Percentiles rank a stretch among this genome's conserved stretches.
phyloP scores from a whole-genome alignment of 2,329 filamentous ascomycete species.

The Hypocrella siamensis region DNA sequence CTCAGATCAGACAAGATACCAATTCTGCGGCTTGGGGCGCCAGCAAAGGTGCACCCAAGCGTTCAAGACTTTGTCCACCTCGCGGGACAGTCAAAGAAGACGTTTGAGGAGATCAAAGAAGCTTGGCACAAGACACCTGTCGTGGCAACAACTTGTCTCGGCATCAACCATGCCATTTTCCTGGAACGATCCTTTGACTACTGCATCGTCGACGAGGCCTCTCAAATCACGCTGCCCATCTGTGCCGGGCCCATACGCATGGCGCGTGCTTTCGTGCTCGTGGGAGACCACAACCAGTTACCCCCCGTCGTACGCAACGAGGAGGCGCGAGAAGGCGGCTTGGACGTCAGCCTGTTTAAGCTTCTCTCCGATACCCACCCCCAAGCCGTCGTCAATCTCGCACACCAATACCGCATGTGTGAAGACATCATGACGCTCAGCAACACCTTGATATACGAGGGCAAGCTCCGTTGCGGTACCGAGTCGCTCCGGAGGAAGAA shows the following conservation, averaged over 20 bases:
- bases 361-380: constrained; percentile 81
- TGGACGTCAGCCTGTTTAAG: constrained; percentile 91
- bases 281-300: constrained; percentile 92
- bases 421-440: constrained; percentile 91
- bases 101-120: constrained; percentile 68
- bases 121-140: constrained; percentile 78
- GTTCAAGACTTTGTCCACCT: constrained; percentile 75
- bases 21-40: constrained; percentile 71
- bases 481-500: constrained; percentile 54
- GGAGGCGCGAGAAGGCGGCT: constrained; percentile 66
- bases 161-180: constrained; percentile 80
- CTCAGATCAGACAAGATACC: constrained; percentile 63
- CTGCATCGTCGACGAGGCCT: constrained; percentile 96
- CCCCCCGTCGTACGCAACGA: constrained; percentile 90
- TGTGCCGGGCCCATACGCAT: constrained; percentile 88
- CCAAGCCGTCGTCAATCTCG: constrained; percentile 73
- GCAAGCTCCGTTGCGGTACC: constrained; percentile 77
- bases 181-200: constrained; percentile 86
- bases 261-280: constrained; percentile 82
- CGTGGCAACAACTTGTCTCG: constrained; percentile 88
- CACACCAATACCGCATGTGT: constrained; percentile 97
- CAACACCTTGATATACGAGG: constrained; percentile 87
- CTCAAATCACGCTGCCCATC: constrained; percentile 90
- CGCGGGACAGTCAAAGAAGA: constrained; percentile 55
- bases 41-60: constrained; percentile 74